Percentiles rank a stretch among this genome's conserved stretches.
phyloP scores from a whole-genome alignment of 2,329 filamentous ascomycete genomes.

The Paraphaeosphaeria minitans region DNA sequence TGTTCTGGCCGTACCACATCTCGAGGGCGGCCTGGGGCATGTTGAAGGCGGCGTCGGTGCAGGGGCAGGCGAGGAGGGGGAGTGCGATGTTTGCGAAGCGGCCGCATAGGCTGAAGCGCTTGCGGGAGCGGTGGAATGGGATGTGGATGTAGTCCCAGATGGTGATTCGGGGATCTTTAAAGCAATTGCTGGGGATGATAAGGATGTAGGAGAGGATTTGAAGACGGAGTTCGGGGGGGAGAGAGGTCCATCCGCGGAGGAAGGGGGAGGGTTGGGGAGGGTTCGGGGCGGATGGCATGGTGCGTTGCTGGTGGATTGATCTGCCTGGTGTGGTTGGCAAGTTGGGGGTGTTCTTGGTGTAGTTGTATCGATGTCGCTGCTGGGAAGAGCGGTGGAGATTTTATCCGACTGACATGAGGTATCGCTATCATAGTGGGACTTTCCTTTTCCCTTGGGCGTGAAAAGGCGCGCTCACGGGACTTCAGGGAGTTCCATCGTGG shows the following conservation, averaged over 20 bases:
- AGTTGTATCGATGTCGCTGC: no score
- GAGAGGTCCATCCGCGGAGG: not conserved
- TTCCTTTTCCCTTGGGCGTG: no score
- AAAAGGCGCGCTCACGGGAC: no score
- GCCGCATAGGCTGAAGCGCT: not conserved
- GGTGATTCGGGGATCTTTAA: not conserved
- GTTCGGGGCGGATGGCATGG: not conserved
- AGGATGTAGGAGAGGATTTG: not conserved
- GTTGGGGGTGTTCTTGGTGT: no score
- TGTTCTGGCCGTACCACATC: not conserved
- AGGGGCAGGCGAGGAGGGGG: not conserved
- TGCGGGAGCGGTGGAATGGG: no score
- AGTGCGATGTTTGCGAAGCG: not conserved
- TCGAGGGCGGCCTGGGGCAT: not conserved
- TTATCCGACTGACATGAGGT: no score
- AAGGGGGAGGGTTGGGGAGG: not conserved
- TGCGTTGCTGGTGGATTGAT: not conserved
- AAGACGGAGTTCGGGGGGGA: not conserved
- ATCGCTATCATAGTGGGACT: no score
- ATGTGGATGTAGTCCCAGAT: not conserved
- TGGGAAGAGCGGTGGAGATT: no score
- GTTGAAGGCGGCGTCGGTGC: not conserved
- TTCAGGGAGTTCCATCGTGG: no score
- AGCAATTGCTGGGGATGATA: not conserved
- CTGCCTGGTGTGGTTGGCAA: not conserved